Evolutionary conservation across 495 filamentous ascomycete genomes (phyloP).

Genomic region (Penicillium desertorum): DNA sequence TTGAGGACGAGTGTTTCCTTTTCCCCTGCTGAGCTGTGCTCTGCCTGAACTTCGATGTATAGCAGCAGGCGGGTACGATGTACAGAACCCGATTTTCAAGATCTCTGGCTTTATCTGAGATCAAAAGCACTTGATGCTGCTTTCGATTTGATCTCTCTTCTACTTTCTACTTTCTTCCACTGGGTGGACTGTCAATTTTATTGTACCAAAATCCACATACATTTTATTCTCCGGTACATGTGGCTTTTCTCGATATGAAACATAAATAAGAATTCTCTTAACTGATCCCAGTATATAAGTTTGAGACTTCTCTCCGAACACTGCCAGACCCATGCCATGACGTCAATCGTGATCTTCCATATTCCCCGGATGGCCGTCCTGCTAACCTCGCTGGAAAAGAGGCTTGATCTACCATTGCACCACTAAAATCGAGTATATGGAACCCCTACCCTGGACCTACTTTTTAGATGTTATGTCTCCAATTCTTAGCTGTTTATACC

Average conservation of each 20-base stretch:
- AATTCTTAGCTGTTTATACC: no score
- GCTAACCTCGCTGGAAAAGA: background rate
- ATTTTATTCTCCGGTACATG: constrained; percentile 1
- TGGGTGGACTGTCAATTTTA: constrained; percentile 6
- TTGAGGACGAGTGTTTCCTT: background rate
- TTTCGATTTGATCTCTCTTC: constrained; percentile 1
- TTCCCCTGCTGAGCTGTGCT: constrained; percentile 1
- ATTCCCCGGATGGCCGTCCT: constrained; percentile 13
- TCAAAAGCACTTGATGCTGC: constrained; percentile 15
- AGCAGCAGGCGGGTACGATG: constrained; percentile 20
- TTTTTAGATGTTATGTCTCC: background rate
- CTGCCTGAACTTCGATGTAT: constrained; percentile 17
- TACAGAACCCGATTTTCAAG: constrained; percentile 17
- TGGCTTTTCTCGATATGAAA: background rate
- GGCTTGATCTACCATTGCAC: background rate
- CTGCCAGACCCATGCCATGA: constrained; percentile 6
- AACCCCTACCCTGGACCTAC: background rate
- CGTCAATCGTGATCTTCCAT: constrained; percentile 2
- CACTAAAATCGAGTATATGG: constrained; percentile 1
- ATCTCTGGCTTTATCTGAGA: background rate
- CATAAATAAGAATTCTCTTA: background rate
- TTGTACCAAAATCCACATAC: constrained; percentile 13
- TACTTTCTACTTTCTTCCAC: constrained; percentile 11
- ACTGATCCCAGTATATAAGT: background rate
- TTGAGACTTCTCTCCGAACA: no score